phyloP scores from a whole-genome alignment of 176 grass and related monocot genomes.

The Cocos nucifera region DNA sequence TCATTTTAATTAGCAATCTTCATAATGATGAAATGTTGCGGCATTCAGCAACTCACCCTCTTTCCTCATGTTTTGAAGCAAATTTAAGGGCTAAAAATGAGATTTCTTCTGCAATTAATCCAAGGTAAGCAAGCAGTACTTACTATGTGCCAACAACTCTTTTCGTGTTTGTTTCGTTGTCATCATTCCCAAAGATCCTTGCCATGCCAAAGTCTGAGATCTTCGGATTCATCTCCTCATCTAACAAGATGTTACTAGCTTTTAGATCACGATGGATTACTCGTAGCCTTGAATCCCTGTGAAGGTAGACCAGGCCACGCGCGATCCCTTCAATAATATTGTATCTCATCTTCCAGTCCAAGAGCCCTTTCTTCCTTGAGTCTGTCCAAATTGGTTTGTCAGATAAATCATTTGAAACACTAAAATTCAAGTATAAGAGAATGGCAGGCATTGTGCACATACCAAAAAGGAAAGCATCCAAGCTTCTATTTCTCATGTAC shows the following conservation, averaged over 20 bases:
- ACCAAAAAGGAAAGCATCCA: conserved; percentile 38
- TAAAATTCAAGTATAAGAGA: neutral
- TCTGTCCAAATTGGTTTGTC: conserved; percentile 5
- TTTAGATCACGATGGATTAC: conserved; percentile 17
- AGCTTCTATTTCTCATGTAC: conserved; percentile 35
- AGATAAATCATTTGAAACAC: neutral
- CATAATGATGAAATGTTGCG: too few species aligned
- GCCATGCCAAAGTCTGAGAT: conserved; percentile 21
- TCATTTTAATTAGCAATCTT: too few species aligned
- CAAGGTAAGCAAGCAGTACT: neutral
- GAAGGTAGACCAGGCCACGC: conserved; percentile 34
- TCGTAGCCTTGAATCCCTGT: conserved; percentile 23
- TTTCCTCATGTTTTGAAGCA: too few species aligned
- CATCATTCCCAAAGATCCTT: conserved; percentile 6
- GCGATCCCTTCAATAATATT: conserved; percentile 40
- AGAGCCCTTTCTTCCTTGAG: conserved; percentile 14
- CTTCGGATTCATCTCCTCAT: conserved; percentile 9
- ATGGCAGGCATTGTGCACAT: neutral
- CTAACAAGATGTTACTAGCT: conserved; percentile 15
- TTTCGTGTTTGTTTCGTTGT: conserved; percentile 6
- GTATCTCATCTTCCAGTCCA: conserved; percentile 41
- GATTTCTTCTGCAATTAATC: too few species aligned
- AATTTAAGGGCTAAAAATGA: too few species aligned
- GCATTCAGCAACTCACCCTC: too few species aligned
- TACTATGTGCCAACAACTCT: conserved; percentile 13